Percentiles rank a stretch among this genome's conserved stretches.
phyloP scores from a whole-genome alignment of 2,329 filamentous ascomycete genomes.

The Fusarium chuoi region DNA sequence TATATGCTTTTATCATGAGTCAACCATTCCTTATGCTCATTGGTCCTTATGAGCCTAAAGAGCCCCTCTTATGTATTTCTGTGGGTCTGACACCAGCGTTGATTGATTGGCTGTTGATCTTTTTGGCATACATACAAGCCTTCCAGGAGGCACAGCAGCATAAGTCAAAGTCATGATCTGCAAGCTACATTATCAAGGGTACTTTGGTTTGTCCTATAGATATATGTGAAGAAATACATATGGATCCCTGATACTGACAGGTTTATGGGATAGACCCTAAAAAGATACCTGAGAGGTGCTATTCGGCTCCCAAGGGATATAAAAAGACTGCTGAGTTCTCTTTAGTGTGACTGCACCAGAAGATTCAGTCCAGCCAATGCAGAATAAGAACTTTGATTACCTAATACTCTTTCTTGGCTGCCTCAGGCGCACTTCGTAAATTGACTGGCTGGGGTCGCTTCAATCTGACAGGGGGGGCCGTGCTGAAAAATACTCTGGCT shows the following conservation, averaged over 20 bases:
- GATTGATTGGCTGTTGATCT: neutral
- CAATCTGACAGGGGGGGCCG: constrained; percentile 46
- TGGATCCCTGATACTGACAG: neutral
- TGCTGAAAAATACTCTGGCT: constrained; percentile 58
- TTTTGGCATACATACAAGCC: neutral
- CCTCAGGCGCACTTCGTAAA: constrained; percentile 38
- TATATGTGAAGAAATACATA: neutral
- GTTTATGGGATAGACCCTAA: neutral
- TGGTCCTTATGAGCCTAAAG: neutral
- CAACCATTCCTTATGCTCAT: neutral
- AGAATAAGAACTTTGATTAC: constrained; percentile 13
- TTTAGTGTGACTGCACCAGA: neutral
- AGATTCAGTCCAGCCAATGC: neutral
- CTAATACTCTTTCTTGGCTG: constrained; percentile 26
- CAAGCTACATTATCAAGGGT: neutral
- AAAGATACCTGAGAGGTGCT: neutral
- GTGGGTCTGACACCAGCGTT: neutral
- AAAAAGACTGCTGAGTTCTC: neutral
- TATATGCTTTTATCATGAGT: neutral
- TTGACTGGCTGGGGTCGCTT: constrained; percentile 41
- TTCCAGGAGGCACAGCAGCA: neutral
- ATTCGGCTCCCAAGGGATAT: neutral
- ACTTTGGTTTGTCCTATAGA: neutral
- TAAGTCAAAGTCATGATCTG: neutral
- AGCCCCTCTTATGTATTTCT: neutral